Evolutionary conservation across 2,329 filamentous ascomycete species (phyloP).

Genomic region (Colletotrichum sp.): DNA sequence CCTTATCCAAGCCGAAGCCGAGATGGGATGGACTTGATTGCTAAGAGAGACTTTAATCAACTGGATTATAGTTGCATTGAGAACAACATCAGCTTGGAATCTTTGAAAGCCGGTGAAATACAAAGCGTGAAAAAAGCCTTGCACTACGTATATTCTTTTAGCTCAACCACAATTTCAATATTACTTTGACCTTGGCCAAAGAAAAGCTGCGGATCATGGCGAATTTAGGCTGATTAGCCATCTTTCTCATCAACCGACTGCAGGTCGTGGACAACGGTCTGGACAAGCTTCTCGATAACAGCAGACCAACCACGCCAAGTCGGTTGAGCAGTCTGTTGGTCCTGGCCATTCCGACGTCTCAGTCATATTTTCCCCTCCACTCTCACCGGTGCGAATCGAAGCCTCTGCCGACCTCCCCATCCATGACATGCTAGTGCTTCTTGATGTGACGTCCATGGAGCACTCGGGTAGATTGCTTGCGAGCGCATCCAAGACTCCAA

Average conservation of each 20-base stretch:
- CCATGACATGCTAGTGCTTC: not conserved
- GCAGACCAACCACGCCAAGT: not conserved
- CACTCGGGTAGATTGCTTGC: not conserved
- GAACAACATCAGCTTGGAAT: not conserved
- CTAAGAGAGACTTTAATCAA: not conserved
- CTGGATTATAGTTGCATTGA: not conserved
- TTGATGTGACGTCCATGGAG: not conserved
- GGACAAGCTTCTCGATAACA: not conserved
- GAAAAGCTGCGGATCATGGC: not conserved
- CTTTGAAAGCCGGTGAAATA: not conserved
- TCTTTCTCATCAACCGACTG: not conserved
- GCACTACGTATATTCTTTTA: not conserved
- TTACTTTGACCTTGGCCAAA: not conserved
- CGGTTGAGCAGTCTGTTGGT: not conserved
- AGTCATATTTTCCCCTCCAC: not conserved
- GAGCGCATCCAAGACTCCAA: not conserved
- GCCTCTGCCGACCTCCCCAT: not conserved
- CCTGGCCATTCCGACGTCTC: not conserved
- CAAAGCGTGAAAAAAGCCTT: not conserved
- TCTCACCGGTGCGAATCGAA: not conserved
- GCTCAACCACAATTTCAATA: not conserved
- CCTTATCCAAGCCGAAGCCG: not conserved
- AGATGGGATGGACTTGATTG: not conserved
- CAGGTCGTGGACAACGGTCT: not conserved
- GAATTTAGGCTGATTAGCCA: slow-evolving; percentile 10